Evolutionary conservation across 1,284 basidiomycete species (phyloP), one percentile per base, ranked within the genome.

Genomic region (Puccinia triticina): DNA sequence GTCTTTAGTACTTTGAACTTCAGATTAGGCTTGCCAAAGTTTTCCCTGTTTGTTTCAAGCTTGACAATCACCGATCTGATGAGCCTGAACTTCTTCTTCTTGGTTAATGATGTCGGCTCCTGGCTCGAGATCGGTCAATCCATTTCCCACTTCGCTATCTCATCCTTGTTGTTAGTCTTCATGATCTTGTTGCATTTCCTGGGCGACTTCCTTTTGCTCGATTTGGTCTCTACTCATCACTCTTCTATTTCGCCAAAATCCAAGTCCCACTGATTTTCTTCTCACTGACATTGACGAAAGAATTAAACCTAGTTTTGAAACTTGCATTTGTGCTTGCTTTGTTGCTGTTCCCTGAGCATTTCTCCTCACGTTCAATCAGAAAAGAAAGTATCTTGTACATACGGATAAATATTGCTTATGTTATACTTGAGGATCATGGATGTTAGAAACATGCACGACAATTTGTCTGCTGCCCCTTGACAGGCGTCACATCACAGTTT

Each of bases 101-200:
- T 91, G 48, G 93, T 96, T 61, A 91, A 91, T 43, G 93, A 94
- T 86, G 92, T 91, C 43, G 93, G 93, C 89, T 94, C 92, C 8
- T 96, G 94, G 94, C 88, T 95, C 77, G 93, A 95, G 86, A 95
- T 95, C 82, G 94, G 94, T 5, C 93, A 94, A 87, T 92, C 92
- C 0, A 95, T 95, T 85, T 93, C 91, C 79, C 94, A 94, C 87
- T 95, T 95, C 87, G 93, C 92, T 85, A 93, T 95, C 84, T 91
- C 93, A 0, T 94, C 93, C 1, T 87, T 94, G 66, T 88, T 95
- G 75, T 89, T 93, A 74, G 89, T 93, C 37, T 94, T 92, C 90
- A 92, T 93, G 34, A 87, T 82, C 66, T 76, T 82, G n/a, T 50
- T 82, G 14, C 74, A 82, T 77, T 69, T 66, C 53, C 29, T 82